Evolutionary conservation across 148 eudicot genomes (phyloP).

Genomic region (Rheum nobile): DNA sequence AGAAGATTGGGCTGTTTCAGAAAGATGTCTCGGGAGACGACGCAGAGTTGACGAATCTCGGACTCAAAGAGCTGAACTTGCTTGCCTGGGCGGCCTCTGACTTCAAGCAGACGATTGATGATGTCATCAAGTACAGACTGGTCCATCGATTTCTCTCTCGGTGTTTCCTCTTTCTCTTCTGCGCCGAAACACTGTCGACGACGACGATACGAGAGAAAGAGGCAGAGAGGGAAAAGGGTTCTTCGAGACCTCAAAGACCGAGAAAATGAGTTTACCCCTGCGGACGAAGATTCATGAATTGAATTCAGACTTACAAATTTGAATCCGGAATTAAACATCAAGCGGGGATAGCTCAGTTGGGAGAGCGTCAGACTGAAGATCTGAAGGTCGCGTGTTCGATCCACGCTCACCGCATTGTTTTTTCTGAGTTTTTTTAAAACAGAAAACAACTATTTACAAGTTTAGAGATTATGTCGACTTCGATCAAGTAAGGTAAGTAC

Average conservation of each 20-base stretch:
- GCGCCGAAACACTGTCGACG: not conserved
- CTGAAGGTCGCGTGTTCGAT: conserved; percentile 91
- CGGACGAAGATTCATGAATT: not conserved
- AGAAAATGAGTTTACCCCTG: not conserved
- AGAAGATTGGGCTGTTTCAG: conserved; percentile 33
- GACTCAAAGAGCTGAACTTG: conserved; percentile 12
- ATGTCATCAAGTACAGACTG: conserved; percentile 9
- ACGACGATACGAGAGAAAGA: conserved; percentile 6
- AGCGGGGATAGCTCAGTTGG: conserved; percentile 26
- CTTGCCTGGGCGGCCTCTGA: conserved; percentile 10
- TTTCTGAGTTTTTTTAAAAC: not conserved
- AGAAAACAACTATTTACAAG: too few species aligned
- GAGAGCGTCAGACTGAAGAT: conserved; percentile 50
- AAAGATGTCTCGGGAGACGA: conserved; percentile 25
- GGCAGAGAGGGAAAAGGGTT: conserved; percentile 9
- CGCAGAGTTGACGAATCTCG: conserved; percentile 16
- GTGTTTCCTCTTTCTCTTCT: not conserved
- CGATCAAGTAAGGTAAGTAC: too few species aligned
- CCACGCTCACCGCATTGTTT: conserved; percentile 80
- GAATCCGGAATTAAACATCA: not conserved
- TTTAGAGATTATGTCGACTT: too few species aligned
- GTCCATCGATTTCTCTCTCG: conserved; percentile 3
- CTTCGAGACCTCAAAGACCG: not conserved
- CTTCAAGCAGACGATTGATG: conserved; percentile 10
- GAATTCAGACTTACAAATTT: accelerated